A percentile compares a stretch with the other conserved stretches of the same genome.
Evolutionary conservation across 768 basidiomycete species (phyloP).

Genomic region (Trichaptum fuscoviolaceum): DNA sequence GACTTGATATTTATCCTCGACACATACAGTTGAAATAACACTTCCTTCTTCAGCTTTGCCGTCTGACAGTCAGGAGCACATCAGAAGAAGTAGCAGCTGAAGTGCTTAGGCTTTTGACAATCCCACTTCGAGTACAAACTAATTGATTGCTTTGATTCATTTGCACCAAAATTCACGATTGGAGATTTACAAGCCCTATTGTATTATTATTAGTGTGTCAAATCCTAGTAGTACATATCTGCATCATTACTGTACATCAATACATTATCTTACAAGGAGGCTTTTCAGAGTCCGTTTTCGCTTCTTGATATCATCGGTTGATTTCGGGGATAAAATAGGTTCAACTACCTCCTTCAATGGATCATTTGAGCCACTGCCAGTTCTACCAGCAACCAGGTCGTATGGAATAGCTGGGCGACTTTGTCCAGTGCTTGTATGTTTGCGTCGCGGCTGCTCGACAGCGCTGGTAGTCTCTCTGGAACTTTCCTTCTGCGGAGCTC

Average conservation of each 20-base stretch:
- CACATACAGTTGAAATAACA: conserved; percentile 3
- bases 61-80: conserved; percentile 90
- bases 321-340: not conserved
- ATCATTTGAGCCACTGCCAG: not conserved
- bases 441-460: not conserved
- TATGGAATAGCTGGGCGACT: not conserved
- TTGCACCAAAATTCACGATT: not conserved
- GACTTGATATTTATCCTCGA: conserved; percentile 17
- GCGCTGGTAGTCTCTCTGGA: not conserved
- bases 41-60: conserved; percentile 60
- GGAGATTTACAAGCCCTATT: not conserved
- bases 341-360: not conserved
- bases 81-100: conserved; percentile 83
- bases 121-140: not conserved
- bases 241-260: not conserved
- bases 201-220: conserved; percentile 17
- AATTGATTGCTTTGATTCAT: not conserved
- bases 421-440: not conserved
- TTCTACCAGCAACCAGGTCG: not conserved
- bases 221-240: conserved; percentile 12
- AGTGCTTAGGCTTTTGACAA: conserved; percentile 42
- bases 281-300: not conserved
- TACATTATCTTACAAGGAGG: not conserved
- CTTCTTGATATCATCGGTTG: not conserved
- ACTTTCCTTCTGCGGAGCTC: not conserved